phyloP scores from a whole-genome alignment of 2,329 filamentous ascomycete genomes.

The Trichoderma endophyticum region DNA sequence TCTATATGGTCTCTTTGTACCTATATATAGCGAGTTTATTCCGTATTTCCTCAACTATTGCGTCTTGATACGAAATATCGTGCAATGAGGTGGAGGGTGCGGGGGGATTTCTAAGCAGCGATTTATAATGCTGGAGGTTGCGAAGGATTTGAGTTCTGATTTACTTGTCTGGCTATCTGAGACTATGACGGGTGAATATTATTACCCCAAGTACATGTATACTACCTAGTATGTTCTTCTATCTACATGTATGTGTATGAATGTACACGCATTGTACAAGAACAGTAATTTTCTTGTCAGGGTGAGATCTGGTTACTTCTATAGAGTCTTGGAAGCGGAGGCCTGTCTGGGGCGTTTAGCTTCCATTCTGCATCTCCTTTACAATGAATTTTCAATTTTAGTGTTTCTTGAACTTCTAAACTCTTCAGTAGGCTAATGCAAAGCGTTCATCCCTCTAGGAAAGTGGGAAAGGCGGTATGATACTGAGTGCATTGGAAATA shows the following conservation, averaged over 20 bases:
- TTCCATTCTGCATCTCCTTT: not conserved
- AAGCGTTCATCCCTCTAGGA: not conserved
- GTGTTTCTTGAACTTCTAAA: not conserved
- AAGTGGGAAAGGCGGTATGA: not conserved
- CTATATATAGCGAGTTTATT: not conserved
- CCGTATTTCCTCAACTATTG: not conserved
- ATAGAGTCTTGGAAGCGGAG: not conserved
- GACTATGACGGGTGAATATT: not conserved
- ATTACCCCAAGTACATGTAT: not conserved
- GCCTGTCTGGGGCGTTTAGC: not conserved
- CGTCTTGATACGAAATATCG: not conserved
- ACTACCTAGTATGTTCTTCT: too few relatives aligned
- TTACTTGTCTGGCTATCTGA: not conserved
- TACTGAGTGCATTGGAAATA: not conserved
- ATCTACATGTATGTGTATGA: too few relatives aligned
- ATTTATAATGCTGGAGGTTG: not conserved
- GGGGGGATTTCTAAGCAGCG: conserved; percentile 9
- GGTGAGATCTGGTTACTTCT: not conserved
- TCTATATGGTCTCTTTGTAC: not conserved
- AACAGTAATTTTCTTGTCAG: not conserved
- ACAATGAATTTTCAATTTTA: not conserved
- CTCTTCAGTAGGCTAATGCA: not conserved
- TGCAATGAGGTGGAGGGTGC: conserved; percentile 2
- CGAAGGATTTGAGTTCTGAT: not conserved
- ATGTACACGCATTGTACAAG: not conserved